Evolutionary conservation across 2,329 filamentous ascomycete genomes (phyloP).

Genomic region (Penicillium frequentans): DNA sequence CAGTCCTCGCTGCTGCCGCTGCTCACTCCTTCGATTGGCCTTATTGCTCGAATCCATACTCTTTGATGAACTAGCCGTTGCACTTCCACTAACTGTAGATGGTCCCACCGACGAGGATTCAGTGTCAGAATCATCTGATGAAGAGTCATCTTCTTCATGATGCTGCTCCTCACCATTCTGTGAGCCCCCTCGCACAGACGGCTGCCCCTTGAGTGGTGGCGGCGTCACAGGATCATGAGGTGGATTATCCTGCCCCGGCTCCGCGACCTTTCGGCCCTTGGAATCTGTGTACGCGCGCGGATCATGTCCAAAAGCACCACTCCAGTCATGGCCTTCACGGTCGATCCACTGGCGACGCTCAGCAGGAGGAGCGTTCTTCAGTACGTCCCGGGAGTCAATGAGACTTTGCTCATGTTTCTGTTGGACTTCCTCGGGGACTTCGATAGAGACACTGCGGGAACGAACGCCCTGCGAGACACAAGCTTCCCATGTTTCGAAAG

Average conservation of each 20-base stretch:
- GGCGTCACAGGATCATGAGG: constrained; percentile 53
- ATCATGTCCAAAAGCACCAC: constrained; percentile 78
- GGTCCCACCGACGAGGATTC: constrained; percentile 9
- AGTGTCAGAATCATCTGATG: constrained; percentile 8
- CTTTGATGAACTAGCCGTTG: constrained; percentile 15
- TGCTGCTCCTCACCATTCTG: constrained; percentile 19
- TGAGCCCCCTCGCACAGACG: background rate
- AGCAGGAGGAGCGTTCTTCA: constrained; percentile 66
- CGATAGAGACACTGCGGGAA: constrained; percentile 65
- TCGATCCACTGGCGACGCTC: constrained; percentile 75
- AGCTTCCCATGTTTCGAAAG: constrained; percentile 91
- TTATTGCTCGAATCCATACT: constrained; percentile 28
- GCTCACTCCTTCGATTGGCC: constrained; percentile 54
- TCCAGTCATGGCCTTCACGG: constrained; percentile 82
- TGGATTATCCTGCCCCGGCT: constrained; percentile 55
- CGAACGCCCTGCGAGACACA: constrained; percentile 87
- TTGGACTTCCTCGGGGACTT: constrained; percentile 71
- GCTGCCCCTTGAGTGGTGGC: constrained; percentile 37
- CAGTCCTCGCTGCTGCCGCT: constrained; percentile 81
- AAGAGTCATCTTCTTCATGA: constrained; percentile 24
- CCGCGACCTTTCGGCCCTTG: constrained; percentile 54
- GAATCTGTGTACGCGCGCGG: constrained; percentile 61
- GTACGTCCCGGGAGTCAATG: constrained; percentile 74
- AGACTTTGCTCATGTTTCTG: constrained; percentile 80
- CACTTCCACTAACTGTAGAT: constrained; percentile 18